These are phyloP conservation scores for Lentinula lateritia DNA, from an alignment of 768 basidiomycete species.

Conservation along the genomic window DNA sequence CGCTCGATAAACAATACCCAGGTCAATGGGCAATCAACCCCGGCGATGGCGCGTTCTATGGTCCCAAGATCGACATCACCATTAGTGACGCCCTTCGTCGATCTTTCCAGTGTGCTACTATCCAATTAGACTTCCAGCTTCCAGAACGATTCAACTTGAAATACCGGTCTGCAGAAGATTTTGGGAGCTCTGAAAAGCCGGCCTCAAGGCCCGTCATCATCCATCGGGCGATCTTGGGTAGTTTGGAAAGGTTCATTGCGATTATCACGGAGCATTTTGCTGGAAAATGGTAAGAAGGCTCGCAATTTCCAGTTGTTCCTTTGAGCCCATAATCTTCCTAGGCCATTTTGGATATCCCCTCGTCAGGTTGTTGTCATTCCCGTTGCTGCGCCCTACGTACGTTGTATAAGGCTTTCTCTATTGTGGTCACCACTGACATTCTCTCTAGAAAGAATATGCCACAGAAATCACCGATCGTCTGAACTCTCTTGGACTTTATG, in stretches of 20 bases:
- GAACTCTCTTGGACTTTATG: conserved; percentile 66
- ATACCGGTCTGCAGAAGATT: conserved; percentile 77
- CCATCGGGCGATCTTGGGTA: conserved; percentile 93
- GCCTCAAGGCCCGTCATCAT: conserved; percentile 91
- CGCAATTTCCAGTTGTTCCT: background rate
- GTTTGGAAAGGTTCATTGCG: conserved; percentile 91
- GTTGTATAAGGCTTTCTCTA: conserved; percentile 40
- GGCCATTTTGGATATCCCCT: conserved; percentile 99
- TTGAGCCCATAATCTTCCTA: conserved; percentile 20
- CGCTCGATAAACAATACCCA: conserved; percentile 80
- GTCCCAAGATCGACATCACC: conserved; percentile 98
- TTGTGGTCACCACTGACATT: conserved; percentile 10
- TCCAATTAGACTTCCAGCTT: conserved; percentile 98
- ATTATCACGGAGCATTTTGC: conserved; percentile 97
- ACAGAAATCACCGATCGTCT: conserved; percentile 70
- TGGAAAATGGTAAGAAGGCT: conserved; percentile 80
- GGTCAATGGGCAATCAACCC: conserved; percentile 92
- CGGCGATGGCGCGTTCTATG: conserved; percentile 98
- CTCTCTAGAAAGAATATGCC: conserved; percentile 80
- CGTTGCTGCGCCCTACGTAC: conserved; percentile 70
- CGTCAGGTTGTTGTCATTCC: conserved; percentile 93
- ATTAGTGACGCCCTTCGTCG: conserved; percentile 88
- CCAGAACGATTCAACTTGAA: conserved; percentile 94
- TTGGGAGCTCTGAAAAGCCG: conserved; percentile 47
- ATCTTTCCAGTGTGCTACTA: conserved; percentile 97